Evolutionary conservation across 192 early-diverging fungal genomes (phyloP), one percentile per base, ranked within the genome.

Genomic region (Mortierella hygrophila): DNA sequence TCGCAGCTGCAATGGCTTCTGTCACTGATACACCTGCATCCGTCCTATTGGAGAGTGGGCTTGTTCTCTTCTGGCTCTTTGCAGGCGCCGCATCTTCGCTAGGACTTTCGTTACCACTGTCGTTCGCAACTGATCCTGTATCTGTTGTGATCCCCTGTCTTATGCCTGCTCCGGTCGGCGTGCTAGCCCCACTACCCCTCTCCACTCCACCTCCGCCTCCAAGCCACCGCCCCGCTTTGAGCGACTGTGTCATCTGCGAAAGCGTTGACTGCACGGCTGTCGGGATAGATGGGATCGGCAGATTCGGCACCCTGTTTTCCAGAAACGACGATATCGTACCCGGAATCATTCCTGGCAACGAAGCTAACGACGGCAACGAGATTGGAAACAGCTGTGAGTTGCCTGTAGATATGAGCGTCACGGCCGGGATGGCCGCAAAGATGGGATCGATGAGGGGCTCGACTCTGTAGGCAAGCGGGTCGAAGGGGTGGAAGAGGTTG

Each of bases 401-500:
- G 11, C 79, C 79, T 1, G 44, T 72, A 1, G 84, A 81, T 18
- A 38, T 78, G 42, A 94, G 76, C 0, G 89, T 91, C 38, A 94
- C 91, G 0, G 94, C 90, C 0, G 91, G 91, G 7, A 90, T 80
- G 37, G 90, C 88, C 7, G 88, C 89, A 73, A 89, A 93, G 21
- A 75, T 79, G 4, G 89, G 87, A 38, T 93, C 89, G 40, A 90
- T 85, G 49, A 95, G 82, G 3, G 95, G 94, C 76, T 95, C 95
- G 18, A 93, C 90, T 40, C 94, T 92, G 82, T 95, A 95, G 6
- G 91, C 94, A n/a, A 95, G 89, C 9, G 95, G 95, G 71, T 95
- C 95, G 78, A 94, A 95, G 1, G 94, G 94, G 55, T 95, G 95
- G 76, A 95, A 95, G 37, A 95, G 87, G 76, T 95, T 95, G 89